Evolutionary conservation across 352 stramenopile species (phyloP).

Genomic region (Pythium periplocum): DNA sequence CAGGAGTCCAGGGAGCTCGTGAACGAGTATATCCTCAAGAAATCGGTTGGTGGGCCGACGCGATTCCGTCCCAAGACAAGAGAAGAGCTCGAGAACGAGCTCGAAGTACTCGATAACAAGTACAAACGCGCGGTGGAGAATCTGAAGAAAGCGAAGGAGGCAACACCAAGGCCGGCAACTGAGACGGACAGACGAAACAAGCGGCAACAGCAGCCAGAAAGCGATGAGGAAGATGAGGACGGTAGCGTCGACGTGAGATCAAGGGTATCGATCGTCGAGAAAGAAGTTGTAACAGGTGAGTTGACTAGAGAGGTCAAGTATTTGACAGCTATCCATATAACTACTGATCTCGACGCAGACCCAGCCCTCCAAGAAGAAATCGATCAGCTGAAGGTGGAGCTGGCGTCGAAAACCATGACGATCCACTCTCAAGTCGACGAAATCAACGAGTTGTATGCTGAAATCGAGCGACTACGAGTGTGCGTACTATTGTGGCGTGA

Average conservation of each 20-base stretch:
- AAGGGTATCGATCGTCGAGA: constrained; percentile 2
- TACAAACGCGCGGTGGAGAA: constrained; percentile 62
- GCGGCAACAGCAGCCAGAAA: constrained; percentile 13
- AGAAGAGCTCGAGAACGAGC: constrained; percentile 85
- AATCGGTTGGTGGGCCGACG: constrained; percentile 63
- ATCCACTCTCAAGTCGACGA: constrained; percentile 60
- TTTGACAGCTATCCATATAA: too few species aligned
- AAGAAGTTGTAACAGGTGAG: constrained; percentile 6
- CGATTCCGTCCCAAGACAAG: constrained; percentile 81
- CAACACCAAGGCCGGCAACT: constrained; percentile 16
- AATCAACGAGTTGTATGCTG: constrained; percentile 45
- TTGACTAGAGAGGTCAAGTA: too few species aligned
- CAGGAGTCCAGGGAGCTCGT: constrained; percentile 51
- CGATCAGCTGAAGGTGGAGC: constrained; percentile 45
- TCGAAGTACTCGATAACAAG: constrained; percentile 63
- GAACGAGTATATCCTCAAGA: constrained; percentile 87
- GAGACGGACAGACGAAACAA: constrained; percentile 24
- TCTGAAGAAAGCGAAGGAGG: constrained; percentile 45
- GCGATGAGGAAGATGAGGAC: constrained; percentile 10
- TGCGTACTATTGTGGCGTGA: constrained; percentile 6
- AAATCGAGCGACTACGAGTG: constrained; percentile 51
- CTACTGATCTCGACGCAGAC: constrained; percentile 15
- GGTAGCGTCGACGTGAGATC: background rate
- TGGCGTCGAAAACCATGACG: constrained; percentile 45
- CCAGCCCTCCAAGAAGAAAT: constrained; percentile 46